phyloP scores from a whole-genome alignment of 768 basidiomycete species.

The Cystobasidium tubakii region DNA sequence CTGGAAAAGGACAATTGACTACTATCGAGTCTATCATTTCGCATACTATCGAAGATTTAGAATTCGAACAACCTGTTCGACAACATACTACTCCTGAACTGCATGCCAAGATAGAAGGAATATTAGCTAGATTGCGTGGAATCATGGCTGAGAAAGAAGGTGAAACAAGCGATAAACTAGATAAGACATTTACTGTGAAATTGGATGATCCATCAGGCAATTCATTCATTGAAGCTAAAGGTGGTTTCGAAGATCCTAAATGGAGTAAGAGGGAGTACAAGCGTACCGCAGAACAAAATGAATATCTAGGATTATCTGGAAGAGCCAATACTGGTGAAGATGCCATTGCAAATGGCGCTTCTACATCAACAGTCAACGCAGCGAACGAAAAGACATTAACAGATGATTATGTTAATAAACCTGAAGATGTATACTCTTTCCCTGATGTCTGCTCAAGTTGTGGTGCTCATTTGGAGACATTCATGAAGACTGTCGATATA shows the following conservation, averaged over 20 bases:
- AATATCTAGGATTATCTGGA: constrained; percentile 65
- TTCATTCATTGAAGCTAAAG: constrained; percentile 86
- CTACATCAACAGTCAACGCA: constrained; percentile 6
- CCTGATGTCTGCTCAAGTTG: constrained; percentile 83
- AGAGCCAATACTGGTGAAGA: constrained; percentile 45
- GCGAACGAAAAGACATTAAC: constrained; percentile 38
- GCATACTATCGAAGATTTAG: constrained; percentile 73
- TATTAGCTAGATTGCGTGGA: constrained; percentile 63
- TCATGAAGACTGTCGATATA: constrained; percentile 93
- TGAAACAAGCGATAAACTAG: constrained; percentile 55
- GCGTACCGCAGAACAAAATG: constrained; percentile 73
- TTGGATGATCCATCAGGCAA: constrained; percentile 92
- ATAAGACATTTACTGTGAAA: constrained; percentile 62
- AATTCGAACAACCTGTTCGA: constrained; percentile 73
- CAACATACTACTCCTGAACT: constrained; percentile 62
- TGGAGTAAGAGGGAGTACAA: constrained; percentile 82
- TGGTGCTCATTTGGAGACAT: constrained; percentile 70
- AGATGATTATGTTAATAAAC: constrained; percentile 49
- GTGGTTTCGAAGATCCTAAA: constrained; percentile 79
- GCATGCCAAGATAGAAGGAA: constrained; percentile 65
- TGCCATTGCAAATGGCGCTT: constrained; percentile 6
- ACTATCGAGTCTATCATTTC: constrained; percentile 88
- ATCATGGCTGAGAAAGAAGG: constrained; percentile 59
- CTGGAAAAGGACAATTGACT: constrained; percentile 80
- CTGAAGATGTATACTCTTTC: constrained; percentile 86